phyloP scores from a whole-genome alignment of 2,329 filamentous ascomycete species.

The Nannizziopsis arthrosporioides region DNA sequence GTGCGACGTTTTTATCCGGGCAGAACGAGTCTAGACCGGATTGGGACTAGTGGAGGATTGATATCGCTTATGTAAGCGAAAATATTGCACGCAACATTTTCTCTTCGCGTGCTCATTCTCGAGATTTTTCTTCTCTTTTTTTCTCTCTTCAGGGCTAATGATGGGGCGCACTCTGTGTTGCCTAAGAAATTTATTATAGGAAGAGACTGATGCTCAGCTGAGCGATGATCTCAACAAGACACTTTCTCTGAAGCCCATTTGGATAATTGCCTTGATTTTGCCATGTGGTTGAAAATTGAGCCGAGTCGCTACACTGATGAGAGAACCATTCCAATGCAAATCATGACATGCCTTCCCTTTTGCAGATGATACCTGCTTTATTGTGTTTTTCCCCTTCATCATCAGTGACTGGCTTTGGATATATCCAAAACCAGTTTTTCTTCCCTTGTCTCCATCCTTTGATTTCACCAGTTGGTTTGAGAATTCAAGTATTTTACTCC shows the following conservation, averaged over 20 bases:
- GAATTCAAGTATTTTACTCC: no score
- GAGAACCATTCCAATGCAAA: no score
- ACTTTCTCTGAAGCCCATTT: constrained; percentile 14
- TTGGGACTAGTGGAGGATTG: not conserved
- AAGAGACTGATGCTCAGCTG: constrained; percentile 13
- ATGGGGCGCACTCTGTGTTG: constrained; percentile 12
- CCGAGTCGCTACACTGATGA: no score
- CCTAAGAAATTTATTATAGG: constrained; percentile 14
- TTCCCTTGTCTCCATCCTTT: no score
- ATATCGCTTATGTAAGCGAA: not conserved
- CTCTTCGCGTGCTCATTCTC: not conserved
- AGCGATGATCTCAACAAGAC: constrained; percentile 14
- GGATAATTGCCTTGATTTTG: not conserved
- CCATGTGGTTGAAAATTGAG: not conserved
- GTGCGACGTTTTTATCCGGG: constrained; percentile 3
- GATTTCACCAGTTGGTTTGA: no score
- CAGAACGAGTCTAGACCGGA: not conserved
- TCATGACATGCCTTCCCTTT: no score
- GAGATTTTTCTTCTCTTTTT: constrained; percentile 5
- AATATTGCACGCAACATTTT: not conserved
- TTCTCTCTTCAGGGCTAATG: constrained; percentile 11
- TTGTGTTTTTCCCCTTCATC: not conserved
- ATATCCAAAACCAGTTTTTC: no score
- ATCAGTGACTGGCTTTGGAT: no score
- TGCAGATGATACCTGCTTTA: not conserved